phyloP scores from a whole-genome alignment of 805 yeast species.

The Kluyveromyces aestuarii region DNA sequence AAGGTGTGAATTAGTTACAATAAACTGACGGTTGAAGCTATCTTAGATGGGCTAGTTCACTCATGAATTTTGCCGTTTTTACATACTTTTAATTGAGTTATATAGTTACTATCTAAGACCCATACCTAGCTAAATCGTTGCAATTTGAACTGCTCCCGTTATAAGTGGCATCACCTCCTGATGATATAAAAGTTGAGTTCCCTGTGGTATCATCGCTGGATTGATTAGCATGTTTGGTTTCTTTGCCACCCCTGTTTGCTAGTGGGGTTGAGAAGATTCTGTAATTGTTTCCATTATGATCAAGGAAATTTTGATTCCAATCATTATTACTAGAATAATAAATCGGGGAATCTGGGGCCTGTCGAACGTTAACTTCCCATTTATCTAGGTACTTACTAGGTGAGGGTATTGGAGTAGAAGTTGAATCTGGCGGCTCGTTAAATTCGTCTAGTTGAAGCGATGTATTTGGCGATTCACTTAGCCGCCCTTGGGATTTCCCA shows the following conservation, averaged over 20 bases:
- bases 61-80: too few relatives aligned
- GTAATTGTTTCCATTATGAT: not conserved
- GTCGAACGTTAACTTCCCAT: not conserved
- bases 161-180: slow-evolving; percentile 24
- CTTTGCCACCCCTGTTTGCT: not conserved
- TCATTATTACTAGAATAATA: slow-evolving; percentile 2
- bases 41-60: too few relatives aligned
- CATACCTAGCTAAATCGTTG: not conserved
- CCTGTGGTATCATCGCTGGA: not conserved
- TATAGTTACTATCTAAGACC: slow-evolving; percentile 9
- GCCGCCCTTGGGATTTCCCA: slow-evolving; percentile 1
- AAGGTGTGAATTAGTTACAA: too few relatives aligned
- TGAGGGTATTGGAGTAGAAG: slow-evolving; percentile 20
- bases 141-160: slow-evolving; percentile 7
- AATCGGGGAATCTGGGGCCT: not conserved
- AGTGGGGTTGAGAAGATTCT: slow-evolving; percentile 1
- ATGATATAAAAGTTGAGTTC: slow-evolving; percentile 14
- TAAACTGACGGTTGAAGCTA: too few relatives aligned
- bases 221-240: not conserved
- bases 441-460: slow-evolving; percentile 22
- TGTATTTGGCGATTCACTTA: slow-evolving; percentile 2
- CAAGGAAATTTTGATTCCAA: not conserved
- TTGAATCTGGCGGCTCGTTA: slow-evolving; percentile 24
- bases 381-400: not conserved
- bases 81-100: too few relatives aligned